Evolutionary conservation across 2,329 filamentous ascomycete species (phyloP).

Genomic region (Ustulina deusta): DNA sequence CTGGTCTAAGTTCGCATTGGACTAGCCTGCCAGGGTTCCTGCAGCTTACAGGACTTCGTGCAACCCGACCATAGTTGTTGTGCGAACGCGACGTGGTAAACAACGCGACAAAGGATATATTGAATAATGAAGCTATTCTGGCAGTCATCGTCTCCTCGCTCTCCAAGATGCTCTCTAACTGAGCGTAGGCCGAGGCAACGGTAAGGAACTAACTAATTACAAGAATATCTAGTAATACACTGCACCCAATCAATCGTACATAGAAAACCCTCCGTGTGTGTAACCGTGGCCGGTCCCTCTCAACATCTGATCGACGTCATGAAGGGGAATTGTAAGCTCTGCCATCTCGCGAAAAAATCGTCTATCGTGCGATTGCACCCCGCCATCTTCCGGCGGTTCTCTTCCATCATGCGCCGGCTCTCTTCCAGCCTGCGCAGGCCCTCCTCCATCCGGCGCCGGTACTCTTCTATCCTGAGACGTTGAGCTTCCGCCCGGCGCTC

Average conservation of each 20-base stretch:
- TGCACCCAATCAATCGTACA: neutral
- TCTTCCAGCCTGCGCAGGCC: neutral
- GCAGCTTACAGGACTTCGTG: neutral
- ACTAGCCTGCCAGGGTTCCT: neutral
- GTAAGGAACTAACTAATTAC: slow-evolving; percentile 1
- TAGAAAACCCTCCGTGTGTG: neutral
- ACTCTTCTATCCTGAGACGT: neutral
- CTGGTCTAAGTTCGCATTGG: neutral
- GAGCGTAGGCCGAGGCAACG: too few species aligned
- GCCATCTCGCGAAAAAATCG: slow-evolving; percentile 14
- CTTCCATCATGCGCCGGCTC: slow-evolving; percentile 1
- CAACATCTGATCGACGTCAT: neutral
- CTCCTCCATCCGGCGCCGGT: neutral
- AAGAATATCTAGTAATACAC: neutral
- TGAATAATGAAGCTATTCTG: neutral
- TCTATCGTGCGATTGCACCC: slow-evolving; percentile 8
- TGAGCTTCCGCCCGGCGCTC: neutral
- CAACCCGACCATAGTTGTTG: neutral
- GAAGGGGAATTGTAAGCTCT: slow-evolving; percentile 3
- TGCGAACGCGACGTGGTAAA: too few species aligned
- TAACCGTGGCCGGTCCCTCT: too few species aligned
- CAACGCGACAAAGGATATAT: neutral
- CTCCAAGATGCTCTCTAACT: neutral
- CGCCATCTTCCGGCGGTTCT: neutral
- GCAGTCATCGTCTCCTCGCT: neutral